These are phyloP conservation scores for Sungouiozyma ichnusensis DNA, from an alignment of 805 yeast genomes.

Conservation along the genomic window DNA sequence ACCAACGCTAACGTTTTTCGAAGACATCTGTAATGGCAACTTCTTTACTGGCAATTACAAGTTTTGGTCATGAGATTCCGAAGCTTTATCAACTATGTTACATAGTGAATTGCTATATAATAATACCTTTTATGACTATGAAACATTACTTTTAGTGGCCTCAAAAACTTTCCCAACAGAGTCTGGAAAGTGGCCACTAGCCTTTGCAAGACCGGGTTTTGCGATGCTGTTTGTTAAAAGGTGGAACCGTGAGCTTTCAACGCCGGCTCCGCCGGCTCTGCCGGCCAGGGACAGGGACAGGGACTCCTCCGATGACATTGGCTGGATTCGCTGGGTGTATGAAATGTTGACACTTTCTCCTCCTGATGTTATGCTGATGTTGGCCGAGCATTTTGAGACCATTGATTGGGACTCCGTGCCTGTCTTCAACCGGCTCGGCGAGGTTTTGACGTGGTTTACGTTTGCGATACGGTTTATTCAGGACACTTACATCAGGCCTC, in stretches of 20 bases:
- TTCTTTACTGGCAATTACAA: neutral
- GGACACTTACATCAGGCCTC: conserved; percentile 22
- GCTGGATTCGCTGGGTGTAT: conserved; percentile 5
- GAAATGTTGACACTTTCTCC: conserved; percentile 7
- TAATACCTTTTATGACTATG: too few species aligned
- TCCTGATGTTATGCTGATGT: conserved; percentile 14
- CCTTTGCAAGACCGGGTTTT: too few species aligned
- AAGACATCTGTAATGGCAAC: neutral
- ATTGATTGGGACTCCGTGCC: conserved; percentile 24
- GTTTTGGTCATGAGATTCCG: too few species aligned
- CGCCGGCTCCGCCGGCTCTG: too few species aligned
- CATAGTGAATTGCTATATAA: too few species aligned
- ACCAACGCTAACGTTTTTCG: neutral
- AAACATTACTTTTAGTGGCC: too few species aligned
- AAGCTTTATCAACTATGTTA: too few species aligned
- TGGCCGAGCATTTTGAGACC: conserved; percentile 16
- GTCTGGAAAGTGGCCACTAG: too few species aligned
- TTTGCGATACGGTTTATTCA: conserved; percentile 20
- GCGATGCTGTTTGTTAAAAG: too few species aligned
- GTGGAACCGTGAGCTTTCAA: conserved; percentile 1
- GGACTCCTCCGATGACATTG: conserved; percentile 1
- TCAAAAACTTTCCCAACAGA: too few species aligned
- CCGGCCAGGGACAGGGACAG: too few species aligned
- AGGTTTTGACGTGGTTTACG: conserved; percentile 11
- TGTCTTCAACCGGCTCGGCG: conserved; percentile 21